Conservation (phyloP, 345 rosid genomes). For the Geranium brycei region DNA sequence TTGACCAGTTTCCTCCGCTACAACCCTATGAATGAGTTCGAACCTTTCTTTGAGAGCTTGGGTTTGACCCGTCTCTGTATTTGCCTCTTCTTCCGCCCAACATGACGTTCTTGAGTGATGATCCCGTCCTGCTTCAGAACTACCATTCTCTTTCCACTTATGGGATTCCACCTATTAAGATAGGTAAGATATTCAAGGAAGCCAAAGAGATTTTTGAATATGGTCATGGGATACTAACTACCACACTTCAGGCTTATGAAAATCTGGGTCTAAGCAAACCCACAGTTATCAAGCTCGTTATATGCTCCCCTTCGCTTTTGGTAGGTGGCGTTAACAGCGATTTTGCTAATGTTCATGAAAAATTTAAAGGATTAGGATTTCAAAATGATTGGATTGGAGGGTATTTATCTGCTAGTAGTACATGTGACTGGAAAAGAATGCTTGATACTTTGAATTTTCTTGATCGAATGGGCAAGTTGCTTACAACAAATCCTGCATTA, state of each 20-base stretch:
- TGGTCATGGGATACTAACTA: slow-evolving; percentile 30
- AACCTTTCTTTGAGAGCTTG: slow-evolving; percentile 85
- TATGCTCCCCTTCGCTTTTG: slow-evolving; percentile 44
- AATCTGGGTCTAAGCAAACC: slow-evolving; percentile 40
- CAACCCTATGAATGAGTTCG: slow-evolving; percentile 75
- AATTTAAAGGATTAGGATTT: slow-evolving; percentile 32
- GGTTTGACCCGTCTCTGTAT: slow-evolving; percentile 43
- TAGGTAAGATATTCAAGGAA: slow-evolving; percentile 56
- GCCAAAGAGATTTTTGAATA: slow-evolving; percentile 42
- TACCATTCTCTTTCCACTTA: slow-evolving; percentile 46
- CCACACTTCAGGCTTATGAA: slow-evolving; percentile 43
- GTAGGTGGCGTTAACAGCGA: slow-evolving; percentile 33
- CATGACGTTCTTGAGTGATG: slow-evolving; percentile 46
- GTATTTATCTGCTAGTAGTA: slow-evolving; percentile 23
- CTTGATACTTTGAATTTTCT: slow-evolving; percentile 51
- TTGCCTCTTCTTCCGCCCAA: slow-evolving; percentile 33
- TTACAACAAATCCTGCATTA: slow-evolving; percentile 37
- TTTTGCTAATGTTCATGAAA: slow-evolving; percentile 41
- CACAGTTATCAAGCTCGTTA: slow-evolving; percentile 45
- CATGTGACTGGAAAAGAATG: slow-evolving; percentile 49
- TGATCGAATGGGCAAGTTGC: slow-evolving; percentile 31
- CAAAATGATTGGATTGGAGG: slow-evolving; percentile 40
- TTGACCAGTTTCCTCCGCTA: slow-evolving; percentile 50
- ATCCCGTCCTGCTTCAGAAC: slow-evolving; percentile 47
- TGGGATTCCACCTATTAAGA: slow-evolving; percentile 59